Percentiles rank a stretch among this genome's conserved stretches.
These are phyloP conservation scores for Gilbertella persicaria DNA, from an alignment of 371 early-diverging fungal species.

Conservation along the genomic window DNA sequence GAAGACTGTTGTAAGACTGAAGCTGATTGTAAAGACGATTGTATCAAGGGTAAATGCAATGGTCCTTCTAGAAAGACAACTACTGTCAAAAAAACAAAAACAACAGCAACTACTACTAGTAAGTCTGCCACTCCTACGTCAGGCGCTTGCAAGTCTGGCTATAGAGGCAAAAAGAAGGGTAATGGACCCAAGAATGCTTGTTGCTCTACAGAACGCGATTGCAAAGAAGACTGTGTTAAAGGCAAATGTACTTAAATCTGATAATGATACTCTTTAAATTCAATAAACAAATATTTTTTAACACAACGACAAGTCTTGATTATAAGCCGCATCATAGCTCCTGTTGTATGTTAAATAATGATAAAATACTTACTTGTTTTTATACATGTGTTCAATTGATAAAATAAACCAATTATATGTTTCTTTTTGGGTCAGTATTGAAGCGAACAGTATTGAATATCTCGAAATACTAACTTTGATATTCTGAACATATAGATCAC, in stretches of 20 bases:
- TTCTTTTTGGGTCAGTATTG: no score
- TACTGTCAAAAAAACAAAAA: background rate
- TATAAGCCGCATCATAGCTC: no score
- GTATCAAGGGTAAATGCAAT: slow-evolving; percentile 3
- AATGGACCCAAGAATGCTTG: slow-evolving; percentile 6
- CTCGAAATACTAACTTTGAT: no score
- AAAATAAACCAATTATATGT: no score
- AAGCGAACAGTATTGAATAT: no score
- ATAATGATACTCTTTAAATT: no score
- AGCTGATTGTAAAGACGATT: slow-evolving; percentile 5
- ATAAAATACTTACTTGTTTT: no score
- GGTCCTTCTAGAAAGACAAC: background rate
- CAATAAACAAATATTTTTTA: no score
- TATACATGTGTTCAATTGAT: no score
- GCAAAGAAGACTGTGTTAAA: slow-evolving; percentile 12
- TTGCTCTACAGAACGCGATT: slow-evolving; percentile 6
- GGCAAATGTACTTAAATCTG: slow-evolving; percentile 3
- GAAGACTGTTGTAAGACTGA: slow-evolving; percentile 1
- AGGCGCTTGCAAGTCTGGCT: background rate
- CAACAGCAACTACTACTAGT: background rate
- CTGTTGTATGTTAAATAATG: no score
- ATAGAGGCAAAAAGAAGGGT: slow-evolving; percentile 1
- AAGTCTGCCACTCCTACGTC: background rate
- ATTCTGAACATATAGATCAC: no score
- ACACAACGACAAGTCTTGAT: no score